A percentile compares a stretch with the other conserved stretches of the same genome.
These are phyloP conservation scores for Rhipidocladum racemiflorum DNA, from an alignment of 176 grass and related monocot species.

Conservation along the genomic window DNA sequence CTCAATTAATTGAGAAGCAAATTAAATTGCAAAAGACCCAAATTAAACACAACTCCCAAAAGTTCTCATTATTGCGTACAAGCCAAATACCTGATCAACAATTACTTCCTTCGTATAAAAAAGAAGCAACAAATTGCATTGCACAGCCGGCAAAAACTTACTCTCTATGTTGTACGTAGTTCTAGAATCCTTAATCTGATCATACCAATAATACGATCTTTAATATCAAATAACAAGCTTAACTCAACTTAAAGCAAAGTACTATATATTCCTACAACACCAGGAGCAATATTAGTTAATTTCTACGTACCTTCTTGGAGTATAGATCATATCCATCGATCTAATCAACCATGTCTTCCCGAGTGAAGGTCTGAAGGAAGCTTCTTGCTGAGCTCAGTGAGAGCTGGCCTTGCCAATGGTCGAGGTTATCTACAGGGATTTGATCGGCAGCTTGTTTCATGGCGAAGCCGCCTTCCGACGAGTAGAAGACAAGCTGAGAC, in stretches of 20 bases:
- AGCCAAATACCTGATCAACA: background rate
- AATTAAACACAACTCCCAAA: background rate
- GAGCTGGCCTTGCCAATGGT: constrained; percentile 50
- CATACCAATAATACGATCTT: background rate
- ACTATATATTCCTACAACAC: background rate
- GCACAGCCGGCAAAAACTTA: constrained; percentile 12
- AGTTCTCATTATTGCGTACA: constrained; percentile 40
- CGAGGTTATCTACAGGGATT: constrained; percentile 53
- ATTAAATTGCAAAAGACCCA: background rate
- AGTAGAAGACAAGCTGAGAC: constrained; percentile 69
- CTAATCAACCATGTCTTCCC: constrained; percentile 31
- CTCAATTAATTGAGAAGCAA: background rate
- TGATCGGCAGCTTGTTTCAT: constrained; percentile 53
- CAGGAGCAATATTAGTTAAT: constrained; percentile 16
- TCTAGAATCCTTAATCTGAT: constrained; percentile 5
- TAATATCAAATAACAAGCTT: constrained; percentile 31
- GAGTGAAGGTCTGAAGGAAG: constrained; percentile 64
- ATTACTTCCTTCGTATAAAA: constrained; percentile 34
- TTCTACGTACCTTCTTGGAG: constrained; percentile 42
- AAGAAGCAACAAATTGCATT: constrained; percentile 41
- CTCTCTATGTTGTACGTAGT: constrained; percentile 6
- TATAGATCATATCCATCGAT: constrained; percentile 1
- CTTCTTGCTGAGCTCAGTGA: constrained; percentile 55
- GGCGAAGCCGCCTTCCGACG: constrained; percentile 42
- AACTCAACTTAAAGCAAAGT: constrained; percentile 17